phyloP scores from a whole-genome alignment of 164 flowering plant genomes.

The Nelumbo lutea region DNA sequence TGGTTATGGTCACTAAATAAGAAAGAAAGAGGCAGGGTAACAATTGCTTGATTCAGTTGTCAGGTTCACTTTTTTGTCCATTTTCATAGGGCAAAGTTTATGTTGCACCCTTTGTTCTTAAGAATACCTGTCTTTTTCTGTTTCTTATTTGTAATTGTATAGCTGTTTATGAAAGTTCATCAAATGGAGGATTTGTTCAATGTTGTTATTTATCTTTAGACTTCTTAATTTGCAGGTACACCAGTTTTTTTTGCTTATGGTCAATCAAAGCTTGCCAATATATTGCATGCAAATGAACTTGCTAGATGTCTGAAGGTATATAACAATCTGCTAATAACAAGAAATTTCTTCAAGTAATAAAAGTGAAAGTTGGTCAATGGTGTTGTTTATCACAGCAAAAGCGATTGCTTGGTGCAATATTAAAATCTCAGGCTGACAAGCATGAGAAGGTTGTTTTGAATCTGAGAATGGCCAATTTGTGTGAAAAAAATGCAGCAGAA shows the following conservation, averaged over 20 bases:
- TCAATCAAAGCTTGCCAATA: conserved; percentile 71
- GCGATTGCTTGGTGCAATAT: no score
- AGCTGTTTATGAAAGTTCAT: not conserved
- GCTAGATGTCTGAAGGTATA: conserved; percentile 54
- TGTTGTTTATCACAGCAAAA: not conserved
- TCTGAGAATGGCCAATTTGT: no score
- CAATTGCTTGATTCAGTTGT: no score
- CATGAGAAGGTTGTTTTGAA: no score
- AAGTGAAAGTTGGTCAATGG: not conserved
- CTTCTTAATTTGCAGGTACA: conserved; percentile 38
- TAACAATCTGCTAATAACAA: not conserved
- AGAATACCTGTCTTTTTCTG: not conserved
- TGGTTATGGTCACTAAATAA: no score
- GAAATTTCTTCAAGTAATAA: no score
- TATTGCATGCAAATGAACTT: conserved; percentile 77
- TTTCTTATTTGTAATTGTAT: not conserved
- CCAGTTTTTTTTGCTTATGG: conserved; percentile 45
- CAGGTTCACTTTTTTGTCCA: no score
- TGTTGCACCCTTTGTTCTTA: no score
- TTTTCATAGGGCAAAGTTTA: no score
- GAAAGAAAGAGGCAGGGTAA: no score
- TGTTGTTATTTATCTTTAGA: not conserved
- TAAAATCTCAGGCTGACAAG: no score
- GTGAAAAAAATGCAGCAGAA: no score
- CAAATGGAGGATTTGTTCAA: conserved; percentile 3